Base-by-base conservation (phyloP, 1,139 yeast species). In the Taphrina sp. region DNA sequence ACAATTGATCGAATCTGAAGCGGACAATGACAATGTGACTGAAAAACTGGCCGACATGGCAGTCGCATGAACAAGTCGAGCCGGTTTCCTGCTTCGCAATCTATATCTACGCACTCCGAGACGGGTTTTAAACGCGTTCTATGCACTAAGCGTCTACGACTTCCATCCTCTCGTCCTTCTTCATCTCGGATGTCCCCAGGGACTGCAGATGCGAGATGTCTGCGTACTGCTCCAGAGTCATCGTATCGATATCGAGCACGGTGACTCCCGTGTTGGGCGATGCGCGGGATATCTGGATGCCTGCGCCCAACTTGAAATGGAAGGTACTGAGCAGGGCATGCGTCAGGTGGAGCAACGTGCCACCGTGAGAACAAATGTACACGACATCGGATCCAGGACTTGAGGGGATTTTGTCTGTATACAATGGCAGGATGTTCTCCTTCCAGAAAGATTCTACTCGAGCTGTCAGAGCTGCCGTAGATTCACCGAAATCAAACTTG, bases 401-500 rank as follows among this genome's bases (percentile, higher is more conserved):
- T 26, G 31, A 26, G 12, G 7, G 7, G 10, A 37, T 44, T 12
- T 10, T 26, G 16, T 20, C 35, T 2, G 12, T 26, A 33, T 49
- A 49, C 16, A 49, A 24, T 10, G 46, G 54, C 37, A 37, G 38
- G 26, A 49, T 39, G 5, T 31, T 22, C 19, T 33, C 39, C 33
- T 17, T 33, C 54, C 54, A 49, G 39, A 49, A 49, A 4, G 24
- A 23, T 20, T 38, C 34, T 3, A 42, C 43, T 2, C 54, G 45
- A 19, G 16, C 46, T 5, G 44, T 49, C 19, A 49, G 41, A 12
- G 43, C 46, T 3, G 36, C 34, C 16, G 46, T 26, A 23, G 28
- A 20, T 17, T 49, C 54, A 16, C 54, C 54, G 20, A 49, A 49
- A 23, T 49, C 54, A 12, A 38, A 49, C 22, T 49, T 49, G 26